Conservation (phyloP, 176 grass and related monocot genomes). For the Musa schizocarpa region DNA sequence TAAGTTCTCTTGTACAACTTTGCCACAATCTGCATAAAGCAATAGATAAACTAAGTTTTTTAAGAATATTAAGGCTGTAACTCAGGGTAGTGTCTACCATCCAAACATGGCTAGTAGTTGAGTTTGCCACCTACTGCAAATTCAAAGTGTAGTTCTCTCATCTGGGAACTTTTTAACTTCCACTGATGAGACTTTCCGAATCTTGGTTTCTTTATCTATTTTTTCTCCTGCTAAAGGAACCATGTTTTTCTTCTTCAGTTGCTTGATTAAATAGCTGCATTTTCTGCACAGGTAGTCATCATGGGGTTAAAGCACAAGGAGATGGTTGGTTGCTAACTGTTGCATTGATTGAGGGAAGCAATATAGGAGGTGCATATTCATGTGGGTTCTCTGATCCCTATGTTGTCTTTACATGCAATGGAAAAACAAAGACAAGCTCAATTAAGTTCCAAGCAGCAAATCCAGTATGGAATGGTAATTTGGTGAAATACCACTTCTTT, state of each 20-base stretch:
- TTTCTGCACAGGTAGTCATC: slow-evolving; percentile 55
- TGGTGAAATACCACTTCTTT: not conserved
- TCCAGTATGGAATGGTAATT: slow-evolving; percentile 87
- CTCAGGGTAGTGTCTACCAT: too few relatives aligned
- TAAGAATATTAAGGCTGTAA: too few relatives aligned
- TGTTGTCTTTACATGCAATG: slow-evolving; percentile 90
- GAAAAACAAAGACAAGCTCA: slow-evolving; percentile 86
- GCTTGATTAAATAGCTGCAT: not conserved
- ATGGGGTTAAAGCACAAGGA: slow-evolving; percentile 76
- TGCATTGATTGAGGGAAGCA: slow-evolving; percentile 74
- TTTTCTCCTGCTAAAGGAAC: not conserved
- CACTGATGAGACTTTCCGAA: too few relatives aligned
- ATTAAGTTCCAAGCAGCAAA: slow-evolving; percentile 82
- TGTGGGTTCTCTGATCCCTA: slow-evolving; percentile 83
- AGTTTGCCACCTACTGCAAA: too few relatives aligned
- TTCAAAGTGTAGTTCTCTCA: too few relatives aligned
- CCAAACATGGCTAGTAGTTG: too few relatives aligned
- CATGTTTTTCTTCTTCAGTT: not conserved
- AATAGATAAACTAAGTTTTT: too few relatives aligned
- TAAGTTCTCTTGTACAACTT: too few relatives aligned
- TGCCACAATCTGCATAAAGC: too few relatives aligned
- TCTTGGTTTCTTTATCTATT: too few relatives aligned
- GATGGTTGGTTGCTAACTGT: slow-evolving; percentile 89
- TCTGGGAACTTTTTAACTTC: too few relatives aligned
- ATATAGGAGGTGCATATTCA: slow-evolving; percentile 64